phyloP scores from a whole-genome alignment of 2,329 filamentous ascomycete genomes.

The Nakataea oryzae region DNA sequence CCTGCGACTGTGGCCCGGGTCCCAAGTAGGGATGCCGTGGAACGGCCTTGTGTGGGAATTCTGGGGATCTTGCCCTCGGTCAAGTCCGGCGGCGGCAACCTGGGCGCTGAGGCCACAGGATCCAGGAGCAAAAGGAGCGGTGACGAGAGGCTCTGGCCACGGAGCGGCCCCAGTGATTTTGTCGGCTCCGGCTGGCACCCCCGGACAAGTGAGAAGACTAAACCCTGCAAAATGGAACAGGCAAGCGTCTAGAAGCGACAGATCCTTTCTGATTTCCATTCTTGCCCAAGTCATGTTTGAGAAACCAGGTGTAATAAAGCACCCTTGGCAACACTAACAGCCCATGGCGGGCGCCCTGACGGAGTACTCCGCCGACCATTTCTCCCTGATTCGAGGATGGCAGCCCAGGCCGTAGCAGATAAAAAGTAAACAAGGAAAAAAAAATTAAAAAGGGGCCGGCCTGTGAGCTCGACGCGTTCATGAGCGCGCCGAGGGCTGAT shows the following conservation, averaged over 20 bases:
- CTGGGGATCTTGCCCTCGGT: neutral
- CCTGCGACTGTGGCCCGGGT: neutral
- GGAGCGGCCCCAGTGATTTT: neutral
- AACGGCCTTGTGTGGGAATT: no score
- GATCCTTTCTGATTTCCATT: neutral
- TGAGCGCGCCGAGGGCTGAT: neutral
- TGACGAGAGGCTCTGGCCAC: neutral
- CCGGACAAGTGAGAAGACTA: no score
- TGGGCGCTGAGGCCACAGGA: neutral
- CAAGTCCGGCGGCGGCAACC: neutral
- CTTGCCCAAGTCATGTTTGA: neutral
- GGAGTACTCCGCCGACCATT: neutral
- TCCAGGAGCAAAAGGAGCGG: neutral
- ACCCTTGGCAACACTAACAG: neutral
- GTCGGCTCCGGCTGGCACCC: no score
- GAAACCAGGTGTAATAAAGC: neutral
- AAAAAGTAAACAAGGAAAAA: neutral
- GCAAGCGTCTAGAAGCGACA: no score
- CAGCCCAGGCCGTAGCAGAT: neutral
- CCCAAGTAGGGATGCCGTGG: neutral
- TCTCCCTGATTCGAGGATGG: neutral
- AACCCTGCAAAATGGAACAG: neutral
- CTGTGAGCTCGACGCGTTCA: neutral
- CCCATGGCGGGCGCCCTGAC: no score
- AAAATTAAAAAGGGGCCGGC: neutral